These are phyloP conservation scores for Saturnispora mendoncae DNA, from an alignment of 805 yeast genomes.

Conservation along the genomic window DNA sequence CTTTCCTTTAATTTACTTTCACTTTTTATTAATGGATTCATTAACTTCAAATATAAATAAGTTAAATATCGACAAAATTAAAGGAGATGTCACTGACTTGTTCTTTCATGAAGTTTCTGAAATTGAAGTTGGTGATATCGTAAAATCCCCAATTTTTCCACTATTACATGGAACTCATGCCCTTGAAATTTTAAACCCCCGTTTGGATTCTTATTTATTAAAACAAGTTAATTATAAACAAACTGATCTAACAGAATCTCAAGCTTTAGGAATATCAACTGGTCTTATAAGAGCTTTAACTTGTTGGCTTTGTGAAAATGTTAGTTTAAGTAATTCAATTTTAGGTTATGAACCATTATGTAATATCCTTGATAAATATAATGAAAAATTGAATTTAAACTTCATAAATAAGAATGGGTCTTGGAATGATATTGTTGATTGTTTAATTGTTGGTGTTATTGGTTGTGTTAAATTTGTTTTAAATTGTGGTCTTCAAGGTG, in stretches of 20 bases:
- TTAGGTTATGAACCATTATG: slow-evolving; percentile 61
- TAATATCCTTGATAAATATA: slow-evolving; percentile 7
- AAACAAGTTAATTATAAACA: slow-evolving; percentile 33
- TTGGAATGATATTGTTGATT: slow-evolving; percentile 39
- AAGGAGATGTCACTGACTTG: slow-evolving; percentile 47
- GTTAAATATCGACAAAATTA: not conserved
- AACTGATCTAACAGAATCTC: slow-evolving; percentile 29
- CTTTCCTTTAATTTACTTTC: too few relatives aligned
- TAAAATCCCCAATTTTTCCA: slow-evolving; percentile 50
- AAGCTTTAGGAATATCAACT: slow-evolving; percentile 42
- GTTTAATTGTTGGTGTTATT: slow-evolving; percentile 44
- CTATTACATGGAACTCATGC: slow-evolving; percentile 84
- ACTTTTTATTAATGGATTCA: not conserved
- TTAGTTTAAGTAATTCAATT: slow-evolving; percentile 64
- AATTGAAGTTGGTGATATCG: slow-evolving; percentile 42
- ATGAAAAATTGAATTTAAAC: not conserved
- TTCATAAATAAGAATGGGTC: not conserved
- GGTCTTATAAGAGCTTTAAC: slow-evolving; percentile 45
- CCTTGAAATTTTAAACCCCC: slow-evolving; percentile 61
- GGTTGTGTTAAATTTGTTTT: slow-evolving; percentile 43
- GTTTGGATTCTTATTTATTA: slow-evolving; percentile 73
- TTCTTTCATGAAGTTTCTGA: slow-evolving; percentile 32
- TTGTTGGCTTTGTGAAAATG: slow-evolving; percentile 67
- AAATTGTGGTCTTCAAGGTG: slow-evolving; percentile 44
- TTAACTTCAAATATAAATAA: not conserved